A percentile compares a stretch with the other conserved stretches of the same genome.
Evolutionary conservation across 768 basidiomycete species (phyloP).

Genomic region (Hygrocybe punicea): DNA sequence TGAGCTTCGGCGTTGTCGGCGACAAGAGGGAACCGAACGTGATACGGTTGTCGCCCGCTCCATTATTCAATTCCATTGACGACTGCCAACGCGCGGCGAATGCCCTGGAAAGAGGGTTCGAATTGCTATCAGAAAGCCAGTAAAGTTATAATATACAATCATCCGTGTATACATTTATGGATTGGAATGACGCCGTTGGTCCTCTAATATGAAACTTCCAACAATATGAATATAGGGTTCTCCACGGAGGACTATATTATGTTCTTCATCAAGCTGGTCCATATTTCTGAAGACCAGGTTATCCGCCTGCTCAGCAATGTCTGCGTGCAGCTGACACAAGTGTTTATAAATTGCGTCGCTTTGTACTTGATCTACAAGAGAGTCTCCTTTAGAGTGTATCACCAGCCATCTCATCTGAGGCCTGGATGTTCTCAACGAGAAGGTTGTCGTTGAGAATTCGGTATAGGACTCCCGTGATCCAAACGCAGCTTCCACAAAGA

Average conservation of each 20-base stretch:
- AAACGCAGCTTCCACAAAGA: conserved; percentile 70
- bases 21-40: conserved; percentile 92
- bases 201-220: conserved; percentile 34
- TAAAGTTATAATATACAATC: not conserved
- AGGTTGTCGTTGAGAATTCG: conserved; percentile 43
- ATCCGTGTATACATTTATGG: too few species aligned
- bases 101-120: conserved; percentile 60
- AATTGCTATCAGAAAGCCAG: conserved; percentile 15
- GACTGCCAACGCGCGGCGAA: conserved; percentile 73
- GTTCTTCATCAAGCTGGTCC: conserved; percentile 47
- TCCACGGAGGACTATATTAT: conserved; percentile 49
- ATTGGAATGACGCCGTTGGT: not conserved
- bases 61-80: conserved; percentile 79
- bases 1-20: conserved; percentile 75
- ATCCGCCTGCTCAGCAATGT: not conserved
- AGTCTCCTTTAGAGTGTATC: conserved; percentile 72
- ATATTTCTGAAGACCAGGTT: conserved; percentile 29
- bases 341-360: conserved; percentile 56
- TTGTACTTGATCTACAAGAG: conserved; percentile 61
- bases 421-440: conserved; percentile 35
- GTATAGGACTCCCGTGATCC: conserved; percentile 49
- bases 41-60: conserved; percentile 81
- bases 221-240: conserved; percentile 48
- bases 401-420: conserved; percentile 59
- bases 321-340: conserved; percentile 41